Percentiles rank a stretch among this genome's conserved stretches.
phyloP scores from a whole-genome alignment of 2,329 filamentous ascomycete genomes.

The Penicillium sp. region DNA sequence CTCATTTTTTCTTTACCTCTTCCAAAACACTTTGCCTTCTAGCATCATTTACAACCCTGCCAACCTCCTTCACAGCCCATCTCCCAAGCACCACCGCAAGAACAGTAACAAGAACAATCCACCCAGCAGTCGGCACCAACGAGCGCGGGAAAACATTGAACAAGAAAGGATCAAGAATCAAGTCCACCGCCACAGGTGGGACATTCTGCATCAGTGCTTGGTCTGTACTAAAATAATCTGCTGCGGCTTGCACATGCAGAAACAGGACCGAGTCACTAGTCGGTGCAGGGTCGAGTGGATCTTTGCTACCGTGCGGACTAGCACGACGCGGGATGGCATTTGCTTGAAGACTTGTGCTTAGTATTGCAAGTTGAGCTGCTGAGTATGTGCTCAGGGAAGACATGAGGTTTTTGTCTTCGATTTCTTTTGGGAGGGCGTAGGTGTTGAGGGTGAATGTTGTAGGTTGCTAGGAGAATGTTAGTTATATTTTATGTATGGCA shows the following conservation, averaged over 20 bases:
- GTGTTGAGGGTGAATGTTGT: constrained; percentile 72
- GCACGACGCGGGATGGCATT: constrained; percentile 12
- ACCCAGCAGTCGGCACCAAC: constrained; percentile 67
- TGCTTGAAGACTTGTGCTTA: constrained; percentile 16
- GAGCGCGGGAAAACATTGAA: constrained; percentile 77
- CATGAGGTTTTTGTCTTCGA: constrained; percentile 61
- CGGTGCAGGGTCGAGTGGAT: constrained; percentile 17
- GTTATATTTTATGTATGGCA: constrained; percentile 12
- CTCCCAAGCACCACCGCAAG: constrained; percentile 48
- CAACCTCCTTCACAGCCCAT: constrained; percentile 28
- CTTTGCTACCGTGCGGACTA: neutral
- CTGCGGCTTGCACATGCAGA: constrained; percentile 70
- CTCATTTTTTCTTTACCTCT: constrained; percentile 23
- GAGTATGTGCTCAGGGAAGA: constrained; percentile 65
- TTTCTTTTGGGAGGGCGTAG: constrained; percentile 60
- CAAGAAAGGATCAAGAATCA: constrained; percentile 82
- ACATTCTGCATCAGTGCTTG: constrained; percentile 70
- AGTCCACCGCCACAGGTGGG: constrained; percentile 72
- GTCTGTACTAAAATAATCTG: constrained; percentile 81
- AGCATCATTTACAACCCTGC: constrained; percentile 23
- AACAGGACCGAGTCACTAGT: constrained; percentile 59
- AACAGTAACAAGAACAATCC: constrained; percentile 62
- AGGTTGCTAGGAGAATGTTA: constrained; percentile 64
- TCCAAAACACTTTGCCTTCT: constrained; percentile 10
- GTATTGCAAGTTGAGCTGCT: constrained; percentile 46